Base-by-base conservation (phyloP, 306 rosid genomes). In the Corylus heterophylla region DNA sequence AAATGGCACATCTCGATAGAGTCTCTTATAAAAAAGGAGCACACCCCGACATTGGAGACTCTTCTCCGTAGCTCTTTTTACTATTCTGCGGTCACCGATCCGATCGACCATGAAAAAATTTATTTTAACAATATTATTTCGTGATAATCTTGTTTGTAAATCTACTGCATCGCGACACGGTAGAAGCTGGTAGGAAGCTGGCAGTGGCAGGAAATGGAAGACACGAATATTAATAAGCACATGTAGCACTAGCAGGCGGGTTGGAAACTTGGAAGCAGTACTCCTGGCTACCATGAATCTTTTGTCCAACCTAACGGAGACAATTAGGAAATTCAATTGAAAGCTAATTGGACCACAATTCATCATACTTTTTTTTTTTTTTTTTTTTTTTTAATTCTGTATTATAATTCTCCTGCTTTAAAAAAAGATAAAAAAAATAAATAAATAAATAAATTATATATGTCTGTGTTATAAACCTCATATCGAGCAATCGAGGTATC, bases 101-200 rank as follows among this genome's bases (percentile, higher is more conserved):
- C 6, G 6, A 3, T 5, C 44, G 6, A 3, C 44, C 44, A 39
- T 39, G 5, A 5, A 5, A 39, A 4, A 4, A 39, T 3, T 4
- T 4, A 5, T 5, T 39, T 5, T 5, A 39, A 39, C 44, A 39
- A 39, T 39, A 39, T 39, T 39, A 39, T 39, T 5, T 0, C 44
- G 6, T 39, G 6, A 39, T 5, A 39, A 39, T 29, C 42, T 35
- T 35, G 35, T 42, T 16, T 16, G 7, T 5, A 64, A 31, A 31
- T 3, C 22, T 39, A 3, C 50, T 39, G 8, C 48, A 17, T 39
- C 42, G 29, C 25, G 67, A n/a, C 50, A 56, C 2, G 73, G 31
- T 45, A 8, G 49, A 47, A 75, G 64, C 73, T 2, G 71, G 51
- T 74, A 44, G 55, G 37, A 50, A 76, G 79, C 75, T 35, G 85